Evolutionary conservation across 306 rosid species (phyloP).

Genomic region (Fragaria vesca): DNA sequence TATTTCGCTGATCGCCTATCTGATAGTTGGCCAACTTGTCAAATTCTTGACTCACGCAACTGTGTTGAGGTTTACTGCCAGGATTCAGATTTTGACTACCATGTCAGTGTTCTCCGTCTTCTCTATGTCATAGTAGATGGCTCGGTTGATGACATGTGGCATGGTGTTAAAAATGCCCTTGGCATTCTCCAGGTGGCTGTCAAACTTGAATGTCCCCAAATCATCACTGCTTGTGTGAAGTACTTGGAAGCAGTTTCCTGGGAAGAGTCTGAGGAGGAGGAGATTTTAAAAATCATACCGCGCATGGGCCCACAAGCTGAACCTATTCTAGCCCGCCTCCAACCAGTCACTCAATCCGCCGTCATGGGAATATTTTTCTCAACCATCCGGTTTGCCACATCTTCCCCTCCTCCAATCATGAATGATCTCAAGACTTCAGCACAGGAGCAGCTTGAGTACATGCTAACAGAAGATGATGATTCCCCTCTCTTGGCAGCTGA

Average conservation of each 20-base stretch:
- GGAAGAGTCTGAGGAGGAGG: slow-evolving; percentile 98
- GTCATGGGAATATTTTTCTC: slow-evolving; percentile 59
- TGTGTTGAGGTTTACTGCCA: slow-evolving; percentile 86
- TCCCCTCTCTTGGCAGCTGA: slow-evolving; percentile 67
- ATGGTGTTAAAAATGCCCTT: slow-evolving; percentile 75
- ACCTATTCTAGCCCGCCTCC: slow-evolving; percentile 88
- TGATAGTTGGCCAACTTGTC: slow-evolving; percentile 94
- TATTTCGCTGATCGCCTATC: slow-evolving; percentile 83
- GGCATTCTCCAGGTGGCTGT: slow-evolving; percentile 81
- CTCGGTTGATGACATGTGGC: slow-evolving; percentile 67
- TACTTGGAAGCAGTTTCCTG: slow-evolving; percentile 92
- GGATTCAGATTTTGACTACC: slow-evolving; percentile 70
- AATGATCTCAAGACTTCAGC: slow-evolving; percentile 82
- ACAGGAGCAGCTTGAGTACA: slow-evolving; percentile 92
- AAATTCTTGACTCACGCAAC: slow-evolving; percentile 79
- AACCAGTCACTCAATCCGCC: slow-evolving; percentile 67
- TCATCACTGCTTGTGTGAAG: slow-evolving; percentile 64
- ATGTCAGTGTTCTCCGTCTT: slow-evolving; percentile 73
- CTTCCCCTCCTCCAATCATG: slow-evolving; percentile 58
- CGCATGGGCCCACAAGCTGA: slow-evolving; percentile 64
- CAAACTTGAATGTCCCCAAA: slow-evolving; percentile 70
- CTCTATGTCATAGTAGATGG: slow-evolving; percentile 55
- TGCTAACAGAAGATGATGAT: slow-evolving; percentile 94
- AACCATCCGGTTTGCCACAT: slow-evolving; percentile 70
- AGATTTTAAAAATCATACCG: slow-evolving; percentile 74